Evolutionary conservation across 148 eudicot species (phyloP).

Genomic region (Spergularia marina): DNA sequence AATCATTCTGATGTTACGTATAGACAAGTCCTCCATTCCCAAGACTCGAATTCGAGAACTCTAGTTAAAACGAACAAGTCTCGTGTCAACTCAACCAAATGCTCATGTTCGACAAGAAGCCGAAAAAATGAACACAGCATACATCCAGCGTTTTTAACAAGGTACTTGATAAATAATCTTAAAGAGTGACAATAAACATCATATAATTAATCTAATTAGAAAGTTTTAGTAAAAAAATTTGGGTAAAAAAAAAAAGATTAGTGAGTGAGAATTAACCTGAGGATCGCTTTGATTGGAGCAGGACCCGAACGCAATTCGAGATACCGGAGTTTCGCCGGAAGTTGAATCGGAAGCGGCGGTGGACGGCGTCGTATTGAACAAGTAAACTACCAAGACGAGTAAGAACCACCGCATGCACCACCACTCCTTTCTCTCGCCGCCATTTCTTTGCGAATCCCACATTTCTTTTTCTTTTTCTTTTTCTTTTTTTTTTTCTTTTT

Average conservation of each 20-base stretch:
- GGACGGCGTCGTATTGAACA: neutral
- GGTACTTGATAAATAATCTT: no score
- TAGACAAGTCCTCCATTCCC: no score
- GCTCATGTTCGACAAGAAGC: no score
- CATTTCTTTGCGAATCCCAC: neutral
- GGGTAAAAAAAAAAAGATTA: neutral
- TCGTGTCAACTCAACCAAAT: no score
- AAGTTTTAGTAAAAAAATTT: no score
- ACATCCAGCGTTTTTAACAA: no score
- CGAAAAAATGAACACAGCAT: no score
- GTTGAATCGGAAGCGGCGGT: constrained; percentile 2
- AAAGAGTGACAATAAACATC: no score
- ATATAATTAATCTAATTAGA: no score
- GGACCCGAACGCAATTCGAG: constrained; percentile 68
- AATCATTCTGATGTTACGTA: no score
- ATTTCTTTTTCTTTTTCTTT: neutral
- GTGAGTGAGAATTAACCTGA: constrained; percentile 34
- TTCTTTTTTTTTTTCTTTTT: neutral
- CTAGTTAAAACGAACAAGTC: no score
- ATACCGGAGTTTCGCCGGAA: constrained; percentile 20
- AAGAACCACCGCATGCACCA: neutral
- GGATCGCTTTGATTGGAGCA: constrained; percentile 62
- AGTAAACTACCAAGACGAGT: neutral
- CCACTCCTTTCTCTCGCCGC: neutral
- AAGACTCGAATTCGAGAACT: no score